phyloP scores from a whole-genome alignment of 2,329 filamentous ascomycete genomes.

The Fulvia fulva region DNA sequence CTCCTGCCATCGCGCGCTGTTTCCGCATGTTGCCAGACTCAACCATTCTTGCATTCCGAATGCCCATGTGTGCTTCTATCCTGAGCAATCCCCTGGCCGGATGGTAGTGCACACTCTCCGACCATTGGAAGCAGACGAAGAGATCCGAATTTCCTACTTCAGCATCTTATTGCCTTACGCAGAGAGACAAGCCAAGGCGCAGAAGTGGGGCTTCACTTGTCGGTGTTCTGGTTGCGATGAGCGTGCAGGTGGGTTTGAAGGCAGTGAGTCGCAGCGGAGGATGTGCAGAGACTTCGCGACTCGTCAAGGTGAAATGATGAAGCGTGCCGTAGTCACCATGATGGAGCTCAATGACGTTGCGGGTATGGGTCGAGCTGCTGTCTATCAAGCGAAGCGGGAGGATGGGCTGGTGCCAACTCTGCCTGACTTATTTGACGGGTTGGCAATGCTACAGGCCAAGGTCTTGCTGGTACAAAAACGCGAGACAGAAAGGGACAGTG shows the following conservation, averaged over 20 bases:
- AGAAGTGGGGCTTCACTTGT: conserved; percentile 24
- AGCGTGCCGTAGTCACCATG: not conserved
- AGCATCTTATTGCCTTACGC: conserved; percentile 19
- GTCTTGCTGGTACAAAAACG: conserved; percentile 10
- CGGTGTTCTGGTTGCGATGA: conserved; percentile 18
- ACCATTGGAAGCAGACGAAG: conserved; percentile 15
- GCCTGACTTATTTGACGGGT: conserved; percentile 19
- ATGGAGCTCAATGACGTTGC: conserved; percentile 11
- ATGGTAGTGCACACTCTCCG: conserved; percentile 22
- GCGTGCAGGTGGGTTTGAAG: not conserved
- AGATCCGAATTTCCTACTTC: conserved; percentile 24
- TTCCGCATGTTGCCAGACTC: conserved; percentile 19
- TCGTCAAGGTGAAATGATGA: conserved; percentile 8
- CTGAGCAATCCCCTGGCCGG: conserved; percentile 3
- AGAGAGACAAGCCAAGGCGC: conserved; percentile 16
- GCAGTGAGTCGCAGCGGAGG: conserved; percentile 9
- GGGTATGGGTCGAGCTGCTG: conserved; percentile 5
- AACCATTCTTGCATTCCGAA: conserved; percentile 25
- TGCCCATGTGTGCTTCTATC: conserved; percentile 25
- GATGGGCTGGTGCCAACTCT: conserved; percentile 16
- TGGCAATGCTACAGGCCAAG: conserved; percentile 20
- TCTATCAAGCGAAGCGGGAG: not conserved
- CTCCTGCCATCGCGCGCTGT: conserved; percentile 19
- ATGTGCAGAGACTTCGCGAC: conserved; percentile 12
- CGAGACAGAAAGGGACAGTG: conserved; percentile 9